These are phyloP conservation scores for Melastoma candidum DNA, from an alignment of 441 rosid species.

Conservation along the genomic window DNA sequence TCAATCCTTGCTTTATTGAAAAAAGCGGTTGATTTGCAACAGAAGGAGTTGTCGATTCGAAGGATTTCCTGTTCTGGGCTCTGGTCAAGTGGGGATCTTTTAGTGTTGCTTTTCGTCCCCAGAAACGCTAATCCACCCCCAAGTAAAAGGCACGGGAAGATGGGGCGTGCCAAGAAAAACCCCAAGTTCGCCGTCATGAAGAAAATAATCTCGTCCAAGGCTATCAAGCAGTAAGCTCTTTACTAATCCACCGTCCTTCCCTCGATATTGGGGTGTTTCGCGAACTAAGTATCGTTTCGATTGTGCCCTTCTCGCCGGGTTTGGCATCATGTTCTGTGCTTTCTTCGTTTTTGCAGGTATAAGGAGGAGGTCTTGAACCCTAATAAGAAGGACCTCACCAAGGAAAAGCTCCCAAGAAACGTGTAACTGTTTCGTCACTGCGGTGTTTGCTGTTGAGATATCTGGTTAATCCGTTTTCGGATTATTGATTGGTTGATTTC, in stretches of 20 bases:
- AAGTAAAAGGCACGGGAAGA: constrained; percentile 8
- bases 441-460: neutral
- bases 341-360: constrained; percentile 28
- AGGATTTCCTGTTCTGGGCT: no score
- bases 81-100: no score
- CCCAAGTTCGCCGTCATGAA: constrained; percentile 76
- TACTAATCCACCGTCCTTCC: no score
- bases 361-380: constrained; percentile 83
- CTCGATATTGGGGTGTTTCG: neutral
- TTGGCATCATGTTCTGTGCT: neutral
- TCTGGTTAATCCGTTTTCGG: neutral
- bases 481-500: neutral
- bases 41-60: no score
- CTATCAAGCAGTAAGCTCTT: constrained; percentile 44
- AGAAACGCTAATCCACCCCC: neutral
- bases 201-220: constrained; percentile 61
- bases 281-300: neutral
- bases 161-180: constrained; percentile 76
- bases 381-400: constrained; percentile 48
- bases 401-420: constrained; percentile 64
- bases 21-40: no score
- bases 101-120: no score
- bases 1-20: no score
- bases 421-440: constrained; percentile 41
- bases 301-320: neutral